Conservation (phyloP, 2,329 filamentous ascomycete species). For the Aspergillus novofumigatus region DNA sequence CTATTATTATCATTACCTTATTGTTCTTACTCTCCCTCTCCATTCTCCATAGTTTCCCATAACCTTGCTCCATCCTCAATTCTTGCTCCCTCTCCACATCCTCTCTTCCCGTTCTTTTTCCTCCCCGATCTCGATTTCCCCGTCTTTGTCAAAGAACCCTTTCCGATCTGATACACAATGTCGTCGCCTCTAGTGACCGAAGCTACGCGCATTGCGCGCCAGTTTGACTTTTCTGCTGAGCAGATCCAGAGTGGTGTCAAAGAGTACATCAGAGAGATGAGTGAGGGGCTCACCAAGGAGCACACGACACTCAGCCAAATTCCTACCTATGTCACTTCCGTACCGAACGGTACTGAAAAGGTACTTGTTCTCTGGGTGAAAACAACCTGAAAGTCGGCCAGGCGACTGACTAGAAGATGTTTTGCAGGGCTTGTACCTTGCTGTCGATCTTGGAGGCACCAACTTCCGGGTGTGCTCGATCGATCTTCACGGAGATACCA, state of each 20-base stretch:
- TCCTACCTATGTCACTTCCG: conserved; percentile 90
- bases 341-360: conserved; percentile 97
- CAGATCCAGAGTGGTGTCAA: conserved; percentile 75
- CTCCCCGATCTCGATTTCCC: neutral
- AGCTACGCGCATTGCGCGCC: conserved; percentile 72
- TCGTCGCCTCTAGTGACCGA: conserved; percentile 54
- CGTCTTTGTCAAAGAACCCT: too few species aligned
- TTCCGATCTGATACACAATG: conserved; percentile 18
- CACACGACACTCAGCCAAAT: conserved; percentile 88
- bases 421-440: conserved; percentile 83
- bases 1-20: neutral
- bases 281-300: conserved; percentile 74
- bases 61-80: neutral
- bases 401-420: neutral
- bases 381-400: neutral
- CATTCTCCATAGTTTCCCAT: neutral
- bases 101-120: conserved; percentile 4
- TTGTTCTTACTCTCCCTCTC: conserved; percentile 2
- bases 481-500: conserved; percentile 86
- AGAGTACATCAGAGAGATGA: conserved; percentile 84
- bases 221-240: conserved; percentile 79
- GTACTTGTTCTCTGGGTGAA: conserved; percentile 43
- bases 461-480: conserved; percentile 98
- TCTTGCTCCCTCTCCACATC: neutral
- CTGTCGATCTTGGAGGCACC: conserved; percentile 95